These are phyloP conservation scores for Neopestalotiopsis rosae DNA, from an alignment of 2,329 filamentous ascomycete species.

Conservation along the genomic window DNA sequence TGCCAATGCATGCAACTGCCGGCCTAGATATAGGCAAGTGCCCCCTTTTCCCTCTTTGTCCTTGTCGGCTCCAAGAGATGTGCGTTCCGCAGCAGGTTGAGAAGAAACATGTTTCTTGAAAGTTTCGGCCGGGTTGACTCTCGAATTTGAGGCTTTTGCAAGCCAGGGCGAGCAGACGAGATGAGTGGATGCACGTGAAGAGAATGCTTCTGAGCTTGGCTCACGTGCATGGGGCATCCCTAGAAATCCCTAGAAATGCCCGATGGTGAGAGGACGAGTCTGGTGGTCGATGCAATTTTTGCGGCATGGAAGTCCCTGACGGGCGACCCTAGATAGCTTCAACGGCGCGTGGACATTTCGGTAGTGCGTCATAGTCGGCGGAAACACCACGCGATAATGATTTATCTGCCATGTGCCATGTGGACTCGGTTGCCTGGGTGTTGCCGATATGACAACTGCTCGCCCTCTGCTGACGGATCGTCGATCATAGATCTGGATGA, in stretches of 20 bases:
- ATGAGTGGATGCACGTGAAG: not conserved
- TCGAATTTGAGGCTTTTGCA: slow-evolving; percentile 3
- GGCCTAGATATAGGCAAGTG: not conserved
- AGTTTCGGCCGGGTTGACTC: not conserved
- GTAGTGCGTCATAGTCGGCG: not conserved
- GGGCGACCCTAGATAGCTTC: not conserved
- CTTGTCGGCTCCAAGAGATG: not conserved
- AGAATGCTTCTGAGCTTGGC: not conserved
- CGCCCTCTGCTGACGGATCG: not conserved
- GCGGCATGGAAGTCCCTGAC: not conserved
- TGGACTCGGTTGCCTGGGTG: slow-evolving; percentile 1
- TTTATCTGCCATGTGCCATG: slow-evolving; percentile 1
- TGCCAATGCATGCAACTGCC: not conserved
- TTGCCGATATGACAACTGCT: not conserved
- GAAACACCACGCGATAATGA: not conserved
- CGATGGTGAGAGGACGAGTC: not conserved
- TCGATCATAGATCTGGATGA: not conserved
- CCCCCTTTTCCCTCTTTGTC: not conserved
- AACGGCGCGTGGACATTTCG: not conserved
- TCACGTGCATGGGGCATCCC: not conserved
- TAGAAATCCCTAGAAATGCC: not conserved
- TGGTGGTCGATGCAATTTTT: not conserved
- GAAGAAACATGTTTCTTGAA: slow-evolving; percentile 1
- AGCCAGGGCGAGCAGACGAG: not conserved
- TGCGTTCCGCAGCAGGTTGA: not conserved